These are phyloP conservation scores for Backusella mclennaniae DNA, from an alignment of 192 early-diverging fungal genomes.

Conservation along the genomic window DNA sequence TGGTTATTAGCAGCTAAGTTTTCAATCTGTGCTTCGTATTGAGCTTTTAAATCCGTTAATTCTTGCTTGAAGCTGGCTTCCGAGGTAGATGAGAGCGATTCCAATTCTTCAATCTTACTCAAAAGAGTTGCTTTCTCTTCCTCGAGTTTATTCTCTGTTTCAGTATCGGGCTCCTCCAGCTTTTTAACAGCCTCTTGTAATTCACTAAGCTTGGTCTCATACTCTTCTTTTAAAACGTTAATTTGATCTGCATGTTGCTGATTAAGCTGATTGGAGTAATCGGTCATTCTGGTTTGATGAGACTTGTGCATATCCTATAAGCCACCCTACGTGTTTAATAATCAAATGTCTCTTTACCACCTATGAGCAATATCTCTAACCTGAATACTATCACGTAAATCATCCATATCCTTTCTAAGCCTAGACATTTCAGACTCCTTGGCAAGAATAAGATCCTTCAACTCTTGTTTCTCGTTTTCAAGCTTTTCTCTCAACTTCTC, in stretches of 20 bases:
- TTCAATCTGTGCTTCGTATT: background rate
- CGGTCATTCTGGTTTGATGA: slow-evolving; percentile 26
- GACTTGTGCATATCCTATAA: slow-evolving; percentile 30
- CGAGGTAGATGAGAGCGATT: background rate
- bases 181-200: slow-evolving; percentile 17
- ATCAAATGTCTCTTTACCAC: background rate
- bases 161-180: background rate
- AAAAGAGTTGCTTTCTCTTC: slow-evolving; percentile 7
- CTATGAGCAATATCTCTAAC: background rate
- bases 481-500: slow-evolving; percentile 26
- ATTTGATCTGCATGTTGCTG: slow-evolving; percentile 17
- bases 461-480: slow-evolving; percentile 17
- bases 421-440: slow-evolving; percentile 9
- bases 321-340: background rate
- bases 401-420: slow-evolving; percentile 18
- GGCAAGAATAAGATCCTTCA: background rate
- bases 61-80: background rate
- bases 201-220: slow-evolving; percentile 7
- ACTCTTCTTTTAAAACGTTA: slow-evolving; percentile 7
- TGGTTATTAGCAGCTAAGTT: background rate
- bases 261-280: slow-evolving; percentile 18
- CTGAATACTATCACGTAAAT: slow-evolving; percentile 22
- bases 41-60: background rate
- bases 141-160: background rate
- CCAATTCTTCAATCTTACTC: slow-evolving; percentile 11